phyloP scores from a whole-genome alignment of 169 alveolate species.

The Cryptosporidium xiaoi region DNA sequence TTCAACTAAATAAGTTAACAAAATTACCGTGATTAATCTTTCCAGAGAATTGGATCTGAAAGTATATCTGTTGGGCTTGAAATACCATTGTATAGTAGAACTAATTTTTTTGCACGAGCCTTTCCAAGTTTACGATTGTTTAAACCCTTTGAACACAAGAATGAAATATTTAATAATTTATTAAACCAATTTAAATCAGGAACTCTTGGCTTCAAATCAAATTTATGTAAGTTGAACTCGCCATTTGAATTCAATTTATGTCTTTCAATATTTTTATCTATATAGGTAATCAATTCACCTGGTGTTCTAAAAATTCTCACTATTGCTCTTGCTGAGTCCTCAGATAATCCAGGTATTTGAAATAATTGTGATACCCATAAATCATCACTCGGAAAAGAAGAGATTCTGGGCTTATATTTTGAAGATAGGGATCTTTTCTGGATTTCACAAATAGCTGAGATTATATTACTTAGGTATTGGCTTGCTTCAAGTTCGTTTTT shows the following conservation, averaged over 20 bases:
- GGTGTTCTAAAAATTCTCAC: slow-evolving; percentile 9
- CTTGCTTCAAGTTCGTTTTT: slow-evolving; percentile 64
- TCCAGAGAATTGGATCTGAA: slow-evolving; percentile 12
- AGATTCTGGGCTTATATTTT: slow-evolving; percentile 45
- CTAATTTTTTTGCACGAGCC: slow-evolving; percentile 58
- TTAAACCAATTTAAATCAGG: slow-evolving; percentile 29
- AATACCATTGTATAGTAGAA: slow-evolving; percentile 15
- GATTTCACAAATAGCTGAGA: slow-evolving; percentile 14
- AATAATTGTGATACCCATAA: slow-evolving; percentile 60
- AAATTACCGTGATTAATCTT: neutral
- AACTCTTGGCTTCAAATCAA: neutral
- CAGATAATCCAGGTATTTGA: slow-evolving; percentile 72
- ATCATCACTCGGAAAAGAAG: slow-evolving; percentile 26
- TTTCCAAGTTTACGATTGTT: slow-evolving; percentile 28
- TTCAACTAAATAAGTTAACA: too few relatives aligned
- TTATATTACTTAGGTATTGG: slow-evolving; percentile 25
- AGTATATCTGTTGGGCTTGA: slow-evolving; percentile 26
- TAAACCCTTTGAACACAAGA: slow-evolving; percentile 45
- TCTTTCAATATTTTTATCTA: slow-evolving; percentile 12
- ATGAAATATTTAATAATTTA: slow-evolving; percentile 28
- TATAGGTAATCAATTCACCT: slow-evolving; percentile 20
- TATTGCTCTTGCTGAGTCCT: slow-evolving; percentile 67
- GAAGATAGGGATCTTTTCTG: slow-evolving; percentile 55
- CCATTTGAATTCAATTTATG: neutral
- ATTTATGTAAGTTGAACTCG: neutral